Evolutionary conservation across 495 filamentous ascomycete species (phyloP).

Genomic region (Halenospora varia): DNA sequence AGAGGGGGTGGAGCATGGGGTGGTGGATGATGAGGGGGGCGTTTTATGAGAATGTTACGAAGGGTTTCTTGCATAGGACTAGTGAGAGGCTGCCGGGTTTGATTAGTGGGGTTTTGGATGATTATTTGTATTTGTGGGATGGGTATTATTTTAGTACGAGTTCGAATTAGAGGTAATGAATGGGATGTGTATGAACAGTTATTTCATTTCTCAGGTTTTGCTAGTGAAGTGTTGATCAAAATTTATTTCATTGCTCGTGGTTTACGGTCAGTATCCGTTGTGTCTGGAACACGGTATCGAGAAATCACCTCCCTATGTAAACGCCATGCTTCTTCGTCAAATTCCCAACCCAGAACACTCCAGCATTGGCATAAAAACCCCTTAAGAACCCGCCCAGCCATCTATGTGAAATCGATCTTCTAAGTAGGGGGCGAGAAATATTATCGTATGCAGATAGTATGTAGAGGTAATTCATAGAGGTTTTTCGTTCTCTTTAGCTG

Average conservation of each 20-base stretch:
- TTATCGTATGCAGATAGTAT: too few species aligned
- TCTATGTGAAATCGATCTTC: too few species aligned
- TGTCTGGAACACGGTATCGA: too few species aligned
- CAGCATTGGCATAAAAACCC: too few species aligned
- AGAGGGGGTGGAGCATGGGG: constrained; percentile 80
- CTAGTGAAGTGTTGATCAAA: too few species aligned
- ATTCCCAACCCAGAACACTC: too few species aligned
- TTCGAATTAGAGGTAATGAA: constrained; percentile 22
- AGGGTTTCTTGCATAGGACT: constrained; percentile 63
- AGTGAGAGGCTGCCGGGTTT: constrained; percentile 73
- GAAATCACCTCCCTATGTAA: too few species aligned
- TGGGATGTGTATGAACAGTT: neutral
- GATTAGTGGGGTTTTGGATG: constrained; percentile 78
- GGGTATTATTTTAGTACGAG: constrained; percentile 76
- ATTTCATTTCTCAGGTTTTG: neutral
- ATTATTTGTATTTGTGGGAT: constrained; percentile 97
- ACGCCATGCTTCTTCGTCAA: too few species aligned
- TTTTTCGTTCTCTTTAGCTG: neutral
- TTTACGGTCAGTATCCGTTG: too few species aligned
- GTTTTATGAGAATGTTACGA: constrained; percentile 92
- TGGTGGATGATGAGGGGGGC: constrained; percentile 97
- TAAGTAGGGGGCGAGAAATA: too few species aligned
- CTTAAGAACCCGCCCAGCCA: too few species aligned
- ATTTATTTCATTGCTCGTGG: too few species aligned
- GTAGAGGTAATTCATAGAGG: neutral